phyloP scores from a whole-genome alignment of 306 rosid species.

The Trifolium fragiferum region DNA sequence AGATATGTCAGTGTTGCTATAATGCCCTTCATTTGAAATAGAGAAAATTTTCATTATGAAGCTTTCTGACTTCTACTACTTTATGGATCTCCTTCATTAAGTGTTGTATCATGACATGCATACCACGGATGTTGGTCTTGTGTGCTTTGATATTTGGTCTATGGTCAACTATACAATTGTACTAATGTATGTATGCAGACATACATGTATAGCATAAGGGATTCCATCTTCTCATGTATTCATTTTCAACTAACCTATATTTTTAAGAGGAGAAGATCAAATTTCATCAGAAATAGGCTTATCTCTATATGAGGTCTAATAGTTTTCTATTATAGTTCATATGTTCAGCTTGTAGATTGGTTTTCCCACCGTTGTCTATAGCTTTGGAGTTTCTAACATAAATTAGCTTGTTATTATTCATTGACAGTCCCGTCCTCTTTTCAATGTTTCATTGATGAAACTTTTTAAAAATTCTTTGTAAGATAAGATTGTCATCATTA shows the following conservation, averaged over 20 bases:
- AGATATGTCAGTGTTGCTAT: not conserved
- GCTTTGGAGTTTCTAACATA: not conserved
- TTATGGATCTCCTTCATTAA: not conserved
- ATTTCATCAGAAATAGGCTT: not conserved
- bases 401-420: conserved; percentile 4
- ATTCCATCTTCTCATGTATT: conserved; percentile 14
- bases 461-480: not conserved
- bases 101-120: not conserved
- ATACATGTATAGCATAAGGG: not conserved
- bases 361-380: conserved; percentile 7
- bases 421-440: not conserved
- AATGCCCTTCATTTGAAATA: not conserved
- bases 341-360: not conserved
- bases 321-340: not conserved
- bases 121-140: not conserved
- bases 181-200: not conserved
- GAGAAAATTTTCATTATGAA: conserved; percentile 1
- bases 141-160: not conserved
- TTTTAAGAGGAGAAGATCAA: conserved; percentile 7
- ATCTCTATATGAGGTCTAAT: conserved; percentile 1
- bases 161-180: conserved; percentile 9
- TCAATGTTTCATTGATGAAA: not conserved
- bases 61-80: not conserved
- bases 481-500: conserved; percentile 9
- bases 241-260: not conserved